phyloP scores from a whole-genome alignment of 2,329 filamentous ascomycete genomes.

The Pseudogymnoascus sp. region DNA sequence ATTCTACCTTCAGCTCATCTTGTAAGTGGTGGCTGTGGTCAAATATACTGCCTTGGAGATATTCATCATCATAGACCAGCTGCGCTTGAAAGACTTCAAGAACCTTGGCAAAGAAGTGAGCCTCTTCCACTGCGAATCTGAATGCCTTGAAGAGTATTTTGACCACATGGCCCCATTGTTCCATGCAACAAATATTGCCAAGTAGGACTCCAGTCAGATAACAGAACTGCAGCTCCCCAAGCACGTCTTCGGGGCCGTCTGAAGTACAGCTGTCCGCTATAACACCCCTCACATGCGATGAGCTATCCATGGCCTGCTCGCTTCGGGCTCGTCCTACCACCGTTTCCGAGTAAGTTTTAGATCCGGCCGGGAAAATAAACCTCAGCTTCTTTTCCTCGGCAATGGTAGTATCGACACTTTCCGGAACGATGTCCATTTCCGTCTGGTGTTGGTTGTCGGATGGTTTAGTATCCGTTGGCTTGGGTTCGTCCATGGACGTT shows the following conservation, averaged over 20 bases:
- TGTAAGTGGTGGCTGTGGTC: conserved; percentile 27
- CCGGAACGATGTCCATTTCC: conserved; percentile 25
- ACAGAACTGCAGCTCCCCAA: conserved; percentile 55
- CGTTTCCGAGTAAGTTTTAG: conserved; percentile 36
- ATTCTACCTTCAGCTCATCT: conserved; percentile 37
- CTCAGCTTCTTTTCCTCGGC: conserved; percentile 34
- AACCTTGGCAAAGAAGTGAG: conserved; percentile 40
- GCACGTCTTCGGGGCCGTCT: conserved; percentile 36
- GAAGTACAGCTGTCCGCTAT: conserved; percentile 31
- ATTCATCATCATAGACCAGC: conserved; percentile 44
- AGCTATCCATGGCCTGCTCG: conserved; percentile 42
- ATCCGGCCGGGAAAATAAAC: conserved; percentile 41
- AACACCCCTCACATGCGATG: conserved; percentile 38
- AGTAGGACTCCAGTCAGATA: conserved; percentile 52
- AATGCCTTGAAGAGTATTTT: conserved; percentile 46
- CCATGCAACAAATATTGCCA: conserved; percentile 51
- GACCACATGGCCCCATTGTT: conserved; percentile 55
- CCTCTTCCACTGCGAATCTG: conserved; percentile 36
- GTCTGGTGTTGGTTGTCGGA: conserved; percentile 2
- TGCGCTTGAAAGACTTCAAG: conserved; percentile 48
- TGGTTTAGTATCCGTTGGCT: conserved; percentile 26
- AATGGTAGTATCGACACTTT: conserved; percentile 30
- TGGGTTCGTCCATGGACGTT: conserved; percentile 47
- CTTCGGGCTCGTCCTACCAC: conserved; percentile 32
- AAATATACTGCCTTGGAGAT: conserved; percentile 36